A percentile compares a stretch with the other conserved stretches of the same genome.
phyloP scores from a whole-genome alignment of 805 yeast genomes.

The Alloascoidea africana region DNA sequence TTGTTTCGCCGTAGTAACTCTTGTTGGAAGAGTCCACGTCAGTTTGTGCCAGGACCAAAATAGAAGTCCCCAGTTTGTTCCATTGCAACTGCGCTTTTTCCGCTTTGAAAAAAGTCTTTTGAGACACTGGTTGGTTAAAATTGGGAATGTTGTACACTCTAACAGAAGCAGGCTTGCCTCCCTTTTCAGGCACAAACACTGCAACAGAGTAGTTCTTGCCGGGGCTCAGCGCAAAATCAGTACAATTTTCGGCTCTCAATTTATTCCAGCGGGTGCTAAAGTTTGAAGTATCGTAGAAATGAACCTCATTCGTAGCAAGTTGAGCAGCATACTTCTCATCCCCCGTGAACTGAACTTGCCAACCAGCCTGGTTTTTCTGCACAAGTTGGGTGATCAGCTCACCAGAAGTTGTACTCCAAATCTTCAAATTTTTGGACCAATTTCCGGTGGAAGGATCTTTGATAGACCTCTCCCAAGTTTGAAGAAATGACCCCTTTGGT shows the following conservation, averaged over 20 bases:
- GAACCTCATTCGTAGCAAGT: slow-evolving; percentile 43
- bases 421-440: slow-evolving; percentile 64
- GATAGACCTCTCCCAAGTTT: slow-evolving; percentile 83
- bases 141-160: slow-evolving; percentile 71
- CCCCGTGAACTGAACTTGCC: slow-evolving; percentile 83
- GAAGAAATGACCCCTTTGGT: slow-evolving; percentile 70
- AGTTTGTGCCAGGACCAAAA: slow-evolving; percentile 84
- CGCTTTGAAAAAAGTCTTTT: slow-evolving; percentile 88
- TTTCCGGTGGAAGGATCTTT: slow-evolving; percentile 57
- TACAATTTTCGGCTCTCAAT: slow-evolving; percentile 36
- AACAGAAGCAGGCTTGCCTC: slow-evolving; percentile 82
- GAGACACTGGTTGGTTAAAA: slow-evolving; percentile 62
- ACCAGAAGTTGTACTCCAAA: slow-evolving; percentile 43
- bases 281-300: slow-evolving; percentile 43
- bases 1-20: slow-evolving; percentile 94
- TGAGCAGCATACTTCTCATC: slow-evolving; percentile 65
- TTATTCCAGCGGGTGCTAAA: slow-evolving; percentile 41
- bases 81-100: slow-evolving; percentile 86
- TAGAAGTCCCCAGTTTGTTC: slow-evolving; percentile 90
- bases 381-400: slow-evolving; percentile 45
- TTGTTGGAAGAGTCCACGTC: slow-evolving; percentile 91
- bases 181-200: slow-evolving; percentile 73
- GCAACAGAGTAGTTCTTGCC: slow-evolving; percentile 87
- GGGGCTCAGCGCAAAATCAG: slow-evolving; percentile 61
- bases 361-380: slow-evolving; percentile 73